These are phyloP conservation scores for Penicillium sp. DNA, from an alignment of 2,329 filamentous ascomycete genomes.

Conservation along the genomic window DNA sequence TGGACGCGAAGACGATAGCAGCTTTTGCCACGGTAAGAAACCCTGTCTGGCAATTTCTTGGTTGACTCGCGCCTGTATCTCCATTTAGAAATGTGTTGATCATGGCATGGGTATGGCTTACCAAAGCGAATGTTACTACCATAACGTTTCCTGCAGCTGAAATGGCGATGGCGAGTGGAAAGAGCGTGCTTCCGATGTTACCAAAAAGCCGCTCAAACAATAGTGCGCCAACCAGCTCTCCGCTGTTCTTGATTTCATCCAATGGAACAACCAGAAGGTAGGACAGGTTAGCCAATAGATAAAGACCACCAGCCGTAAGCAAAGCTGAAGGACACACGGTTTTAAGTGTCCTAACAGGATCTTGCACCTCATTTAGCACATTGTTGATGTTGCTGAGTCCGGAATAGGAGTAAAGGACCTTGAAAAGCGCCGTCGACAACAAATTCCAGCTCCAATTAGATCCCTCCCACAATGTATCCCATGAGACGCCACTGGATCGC, in stretches of 20 bases:
- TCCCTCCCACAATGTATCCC: slow-evolving; percentile 61
- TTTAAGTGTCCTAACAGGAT: slow-evolving; percentile 66
- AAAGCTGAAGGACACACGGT: slow-evolving; percentile 63
- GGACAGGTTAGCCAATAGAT: slow-evolving; percentile 66
- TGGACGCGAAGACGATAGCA: slow-evolving; percentile 65
- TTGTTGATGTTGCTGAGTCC: slow-evolving; percentile 69
- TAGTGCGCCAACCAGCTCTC: slow-evolving; percentile 67
- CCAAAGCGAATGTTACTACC: slow-evolving; percentile 68
- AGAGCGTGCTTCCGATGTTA: slow-evolving; percentile 56
- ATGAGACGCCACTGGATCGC: slow-evolving; percentile 30
- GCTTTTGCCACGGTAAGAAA: slow-evolving; percentile 63
- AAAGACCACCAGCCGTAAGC: slow-evolving; percentile 62
- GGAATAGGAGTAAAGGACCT: slow-evolving; percentile 69
- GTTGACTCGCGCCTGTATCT: slow-evolving; percentile 63
- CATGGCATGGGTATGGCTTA: slow-evolving; percentile 37
- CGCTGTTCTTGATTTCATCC: slow-evolving; percentile 65
- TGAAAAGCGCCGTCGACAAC: slow-evolving; percentile 63
- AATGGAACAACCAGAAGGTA: slow-evolving; percentile 67
- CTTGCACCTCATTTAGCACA: slow-evolving; percentile 69
- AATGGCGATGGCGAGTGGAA: slow-evolving; percentile 66
- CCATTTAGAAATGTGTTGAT: background rate
- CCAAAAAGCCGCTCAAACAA: slow-evolving; percentile 69
- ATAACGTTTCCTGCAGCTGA: slow-evolving; percentile 72
- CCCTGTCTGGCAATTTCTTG: slow-evolving; percentile 73
- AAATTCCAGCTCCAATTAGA: slow-evolving; percentile 70